Base-by-base conservation (phyloP, 495 filamentous ascomycete genomes). In the Mycothermus thermophilus region DNA sequence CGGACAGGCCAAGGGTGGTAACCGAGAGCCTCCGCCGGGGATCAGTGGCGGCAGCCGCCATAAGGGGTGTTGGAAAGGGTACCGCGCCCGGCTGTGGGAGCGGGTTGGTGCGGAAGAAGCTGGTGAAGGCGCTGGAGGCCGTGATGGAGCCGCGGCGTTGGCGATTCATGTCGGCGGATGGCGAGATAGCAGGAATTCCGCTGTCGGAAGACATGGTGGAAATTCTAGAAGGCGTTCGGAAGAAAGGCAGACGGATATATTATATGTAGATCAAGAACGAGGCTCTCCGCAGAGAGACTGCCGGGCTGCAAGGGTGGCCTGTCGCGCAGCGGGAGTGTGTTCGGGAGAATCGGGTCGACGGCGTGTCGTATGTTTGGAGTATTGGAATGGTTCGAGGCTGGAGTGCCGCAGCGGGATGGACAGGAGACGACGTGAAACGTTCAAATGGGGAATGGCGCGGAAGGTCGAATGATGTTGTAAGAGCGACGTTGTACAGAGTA, bases 11-110 rank as follows among this genome's bases (percentile, higher is more conserved):
- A 38, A 88, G 58, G 3, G 84, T 86, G 26, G 82, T 80, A 50
- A 96, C 73, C 35, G 90, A 95, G 40, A 94, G 72, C 19, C 90
- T 77, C 37, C 90, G 83, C 28, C 77, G 77, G 40, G 83, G 78
- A 38, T 80, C 76, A 50, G 76, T 74, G 27, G 71, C 69, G 36
- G 76, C 75, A 20, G 74, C 72, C 25, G 73, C 71, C 4, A 74
- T 65, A 47, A 82, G 77, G 31, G 82, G 72, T 40, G 74, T 70
- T 16, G 80, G 69, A 36, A 69, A 66, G 31, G 59, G 50, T 32
- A 48, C 50, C 46, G 57, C 59, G 40, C 56, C 43, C 42, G 50
- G 44, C 12, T 55, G 45, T 4, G 64, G 50, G 18, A 51, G 52
- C 15, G 63, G 65, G 42, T 67, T 69, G 42, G 55, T 63, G 37